A percentile compares a stretch with the other conserved stretches of the same genome.
These are phyloP conservation scores for Aspergillus indologenus DNA, from an alignment of 495 filamentous ascomycete genomes.

Conservation along the genomic window DNA sequence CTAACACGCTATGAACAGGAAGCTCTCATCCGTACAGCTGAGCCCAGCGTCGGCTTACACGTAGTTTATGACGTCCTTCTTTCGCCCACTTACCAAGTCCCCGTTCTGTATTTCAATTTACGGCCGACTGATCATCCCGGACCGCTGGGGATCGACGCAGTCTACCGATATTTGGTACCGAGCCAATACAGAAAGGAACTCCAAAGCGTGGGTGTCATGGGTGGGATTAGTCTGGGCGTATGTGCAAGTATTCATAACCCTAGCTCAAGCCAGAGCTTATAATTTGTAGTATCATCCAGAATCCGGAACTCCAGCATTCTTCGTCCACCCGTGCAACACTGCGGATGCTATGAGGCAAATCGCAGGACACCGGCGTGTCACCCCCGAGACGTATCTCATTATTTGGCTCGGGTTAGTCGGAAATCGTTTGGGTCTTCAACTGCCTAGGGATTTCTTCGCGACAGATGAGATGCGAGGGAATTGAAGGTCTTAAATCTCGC, in stretches of 20 bases:
- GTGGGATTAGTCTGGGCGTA: conserved; percentile 75
- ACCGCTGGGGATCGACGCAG: conserved; percentile 60
- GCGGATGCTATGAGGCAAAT: conserved; percentile 65
- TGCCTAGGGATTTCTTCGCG: conserved; percentile 53
- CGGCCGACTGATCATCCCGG: conserved; percentile 60
- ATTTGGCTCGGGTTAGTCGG: conserved; percentile 80
- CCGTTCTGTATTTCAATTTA: conserved; percentile 50
- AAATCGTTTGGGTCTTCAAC: conserved; percentile 65
- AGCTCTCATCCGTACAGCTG: conserved; percentile 33
- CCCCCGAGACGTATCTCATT: conserved; percentile 66
- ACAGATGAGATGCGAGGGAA: conserved; percentile 17
- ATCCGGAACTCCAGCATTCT: conserved; percentile 69
- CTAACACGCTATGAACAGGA: conserved; percentile 31
- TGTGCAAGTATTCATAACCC: conserved; percentile 33
- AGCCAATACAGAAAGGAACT: conserved; percentile 55
- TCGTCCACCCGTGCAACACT: conserved; percentile 85
- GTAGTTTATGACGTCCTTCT: conserved; percentile 54
- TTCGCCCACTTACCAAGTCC: conserved; percentile 50
- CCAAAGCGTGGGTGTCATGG: conserved; percentile 59
- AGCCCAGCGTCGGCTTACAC: conserved; percentile 29
- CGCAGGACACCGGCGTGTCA: conserved; percentile 46
- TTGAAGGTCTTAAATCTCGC: conserved; percentile 8
- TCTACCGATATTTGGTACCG: conserved; percentile 70
- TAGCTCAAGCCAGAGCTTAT: conserved; percentile 36
- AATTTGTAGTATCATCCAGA: conserved; percentile 72